These are phyloP conservation scores for Cercospora sp. DNA, from an alignment of 2,329 filamentous ascomycete species.

Conservation along the genomic window DNA sequence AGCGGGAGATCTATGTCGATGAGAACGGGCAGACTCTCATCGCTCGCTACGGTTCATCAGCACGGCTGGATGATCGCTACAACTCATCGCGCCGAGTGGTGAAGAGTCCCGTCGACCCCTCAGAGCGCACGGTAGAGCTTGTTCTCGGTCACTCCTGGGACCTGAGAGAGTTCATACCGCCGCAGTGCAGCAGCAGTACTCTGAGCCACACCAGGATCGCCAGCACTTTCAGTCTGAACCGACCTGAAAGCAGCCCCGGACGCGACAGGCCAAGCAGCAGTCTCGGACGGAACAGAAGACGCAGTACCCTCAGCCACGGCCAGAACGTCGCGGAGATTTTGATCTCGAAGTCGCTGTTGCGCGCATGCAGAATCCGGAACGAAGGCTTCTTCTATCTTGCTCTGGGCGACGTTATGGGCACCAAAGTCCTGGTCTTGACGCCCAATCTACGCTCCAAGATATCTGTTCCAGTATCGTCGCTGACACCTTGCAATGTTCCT, in stretches of 20 bases:
- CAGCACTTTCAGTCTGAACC: too few species aligned
- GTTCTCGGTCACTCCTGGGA: neutral
- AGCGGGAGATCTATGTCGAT: neutral
- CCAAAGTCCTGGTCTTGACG: neutral
- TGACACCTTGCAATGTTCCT: neutral
- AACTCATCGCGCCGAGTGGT: neutral
- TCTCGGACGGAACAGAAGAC: neutral
- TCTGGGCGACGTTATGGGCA: neutral
- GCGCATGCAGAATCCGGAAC: neutral
- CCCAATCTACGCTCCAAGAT: neutral
- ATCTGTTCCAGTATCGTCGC: neutral
- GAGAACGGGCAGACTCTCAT: neutral
- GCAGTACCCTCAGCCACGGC: neutral
- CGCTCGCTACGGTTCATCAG: neutral
- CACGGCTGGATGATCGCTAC: neutral
- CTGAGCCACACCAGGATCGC: too few species aligned
- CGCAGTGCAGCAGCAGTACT: neutral
- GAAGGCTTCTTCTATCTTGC: neutral
- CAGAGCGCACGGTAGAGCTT: neutral
- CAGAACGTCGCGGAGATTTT: neutral
- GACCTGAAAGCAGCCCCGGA: too few species aligned
- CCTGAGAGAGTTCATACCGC: neutral
- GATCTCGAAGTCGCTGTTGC: neutral
- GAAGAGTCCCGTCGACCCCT: neutral
- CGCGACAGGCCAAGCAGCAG: too few species aligned